Conservation (phyloP, 257 asterid genomes). For the Nicotiana knightiana region DNA sequence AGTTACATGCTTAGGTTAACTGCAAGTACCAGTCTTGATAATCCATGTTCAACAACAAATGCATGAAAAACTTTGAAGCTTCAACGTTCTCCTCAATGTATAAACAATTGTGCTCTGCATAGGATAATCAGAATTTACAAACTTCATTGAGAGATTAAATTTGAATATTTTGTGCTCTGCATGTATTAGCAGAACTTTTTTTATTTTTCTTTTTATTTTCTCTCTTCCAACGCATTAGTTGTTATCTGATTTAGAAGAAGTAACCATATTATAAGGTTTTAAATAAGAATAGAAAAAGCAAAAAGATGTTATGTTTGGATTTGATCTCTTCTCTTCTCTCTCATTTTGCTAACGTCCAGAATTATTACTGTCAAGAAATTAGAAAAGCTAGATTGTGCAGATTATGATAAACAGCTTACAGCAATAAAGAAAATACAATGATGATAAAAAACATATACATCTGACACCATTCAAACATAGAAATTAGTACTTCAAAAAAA, state of each 20-base stretch:
- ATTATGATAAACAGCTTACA: not conserved
- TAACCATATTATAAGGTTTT: not conserved
- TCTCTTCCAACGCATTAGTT: not conserved
- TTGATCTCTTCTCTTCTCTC: too few relatives aligned
- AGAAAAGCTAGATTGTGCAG: not conserved
- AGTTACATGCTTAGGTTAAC: not conserved
- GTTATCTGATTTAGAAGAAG: not conserved
- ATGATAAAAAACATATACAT: not conserved
- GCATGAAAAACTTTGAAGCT: too few relatives aligned
- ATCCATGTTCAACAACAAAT: too few relatives aligned
- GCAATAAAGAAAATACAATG: not conserved
- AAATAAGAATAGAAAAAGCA: not conserved
- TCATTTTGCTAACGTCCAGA: too few relatives aligned
- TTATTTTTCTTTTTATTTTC: too few relatives aligned
- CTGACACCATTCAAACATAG: not conserved
- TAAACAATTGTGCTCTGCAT: not conserved
- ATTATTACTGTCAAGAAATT: too few relatives aligned
- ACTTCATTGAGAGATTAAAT: not conserved
- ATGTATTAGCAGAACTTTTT: not conserved
- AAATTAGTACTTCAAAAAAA: not conserved
- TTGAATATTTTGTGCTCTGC: not conserved
- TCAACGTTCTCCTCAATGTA: too few relatives aligned
- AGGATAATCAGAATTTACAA: not conserved
- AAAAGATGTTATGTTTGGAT: too few relatives aligned
- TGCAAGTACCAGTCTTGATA: not conserved